Conservation (phyloP, 371 early-diverging fungal species). For the Apophysomyces elegans region DNA sequence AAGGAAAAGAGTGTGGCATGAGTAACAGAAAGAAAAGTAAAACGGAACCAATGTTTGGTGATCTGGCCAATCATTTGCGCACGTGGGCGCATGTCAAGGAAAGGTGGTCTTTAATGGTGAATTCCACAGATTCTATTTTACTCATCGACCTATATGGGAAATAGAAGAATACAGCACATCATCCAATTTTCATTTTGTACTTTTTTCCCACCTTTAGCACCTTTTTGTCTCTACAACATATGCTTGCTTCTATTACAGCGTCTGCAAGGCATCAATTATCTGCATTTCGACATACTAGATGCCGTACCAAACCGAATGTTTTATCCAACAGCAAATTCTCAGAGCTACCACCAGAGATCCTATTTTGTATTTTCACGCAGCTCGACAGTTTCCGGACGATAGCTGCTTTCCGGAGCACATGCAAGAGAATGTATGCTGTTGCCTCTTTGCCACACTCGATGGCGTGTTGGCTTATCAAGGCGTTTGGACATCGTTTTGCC, state of each 20-base stretch:
- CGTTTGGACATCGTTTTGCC: constrained; percentile 29
- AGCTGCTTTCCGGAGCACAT: constrained; percentile 20
- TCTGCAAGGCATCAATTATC: not conserved
- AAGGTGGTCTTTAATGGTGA: not conserved
- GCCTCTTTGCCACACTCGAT: constrained; percentile 14
- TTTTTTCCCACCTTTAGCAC: not conserved
- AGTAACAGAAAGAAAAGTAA: not conserved
- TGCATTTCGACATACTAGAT: not conserved
- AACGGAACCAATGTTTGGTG: constrained; percentile 3
- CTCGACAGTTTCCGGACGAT: constrained; percentile 19
- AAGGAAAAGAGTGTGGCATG: constrained; percentile 12
- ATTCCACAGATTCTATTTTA: constrained; percentile 16
- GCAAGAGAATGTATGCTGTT: constrained; percentile 15
- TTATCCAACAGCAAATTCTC: not conserved
- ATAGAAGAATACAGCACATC: not conserved
- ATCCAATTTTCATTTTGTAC: constrained; percentile 1
- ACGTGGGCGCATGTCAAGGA: constrained; percentile 7
- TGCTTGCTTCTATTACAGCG: constrained; percentile 10
- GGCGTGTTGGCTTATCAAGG: constrained; percentile 31
- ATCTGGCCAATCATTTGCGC: constrained; percentile 16
- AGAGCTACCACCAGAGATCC: constrained; percentile 23
- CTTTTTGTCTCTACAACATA: not conserved
- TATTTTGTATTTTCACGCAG: constrained; percentile 28
- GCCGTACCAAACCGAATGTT: not conserved
- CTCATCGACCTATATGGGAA: constrained; percentile 2